A percentile compares a stretch with the other conserved stretches of the same genome.
These are phyloP conservation scores for Aspergillus cristatus DNA, from an alignment of 495 filamentous ascomycete genomes.

Conservation along the genomic window DNA sequence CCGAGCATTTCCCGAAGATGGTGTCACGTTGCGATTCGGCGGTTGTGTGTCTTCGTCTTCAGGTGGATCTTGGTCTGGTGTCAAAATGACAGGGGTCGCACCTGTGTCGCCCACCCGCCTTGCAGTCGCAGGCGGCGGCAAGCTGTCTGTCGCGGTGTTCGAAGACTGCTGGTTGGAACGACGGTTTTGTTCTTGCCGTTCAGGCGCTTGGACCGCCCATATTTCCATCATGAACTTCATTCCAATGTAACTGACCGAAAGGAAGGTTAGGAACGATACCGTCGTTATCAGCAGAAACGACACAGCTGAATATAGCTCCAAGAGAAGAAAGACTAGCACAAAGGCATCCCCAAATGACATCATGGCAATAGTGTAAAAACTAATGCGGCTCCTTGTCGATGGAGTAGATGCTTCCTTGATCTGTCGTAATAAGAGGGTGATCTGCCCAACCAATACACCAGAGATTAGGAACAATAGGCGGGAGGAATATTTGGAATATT, in stretches of 20 bases:
- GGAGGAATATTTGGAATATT: slow-evolving; percentile 56
- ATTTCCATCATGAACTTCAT: slow-evolving; percentile 85
- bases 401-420: slow-evolving; percentile 89
- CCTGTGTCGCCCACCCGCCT: slow-evolving; percentile 33
- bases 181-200: slow-evolving; percentile 46
- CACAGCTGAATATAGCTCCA: slow-evolving; percentile 53
- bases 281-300: slow-evolving; percentile 61
- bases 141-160: slow-evolving; percentile 28
- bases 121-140: slow-evolving; percentile 58
- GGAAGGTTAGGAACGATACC: slow-evolving; percentile 60
- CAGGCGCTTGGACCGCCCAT: slow-evolving; percentile 77
- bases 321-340: slow-evolving; percentile 53
- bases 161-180: slow-evolving; percentile 17
- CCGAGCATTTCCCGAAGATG: slow-evolving; percentile 30
- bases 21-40: slow-evolving; percentile 16
- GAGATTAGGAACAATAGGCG: slow-evolving; percentile 60
- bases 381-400: slow-evolving; percentile 85
- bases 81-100: slow-evolving; percentile 63
- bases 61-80: slow-evolving; percentile 71
- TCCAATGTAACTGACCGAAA: slow-evolving; percentile 63
- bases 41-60: slow-evolving; percentile 24
- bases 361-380: slow-evolving; percentile 75
- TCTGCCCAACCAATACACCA: slow-evolving; percentile 55
- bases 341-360: slow-evolving; percentile 82
- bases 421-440: slow-evolving; percentile 69